Evolutionary conservation across 2,329 filamentous ascomycete species (phyloP).

Genomic region (Zasmidium citrigriseum): DNA sequence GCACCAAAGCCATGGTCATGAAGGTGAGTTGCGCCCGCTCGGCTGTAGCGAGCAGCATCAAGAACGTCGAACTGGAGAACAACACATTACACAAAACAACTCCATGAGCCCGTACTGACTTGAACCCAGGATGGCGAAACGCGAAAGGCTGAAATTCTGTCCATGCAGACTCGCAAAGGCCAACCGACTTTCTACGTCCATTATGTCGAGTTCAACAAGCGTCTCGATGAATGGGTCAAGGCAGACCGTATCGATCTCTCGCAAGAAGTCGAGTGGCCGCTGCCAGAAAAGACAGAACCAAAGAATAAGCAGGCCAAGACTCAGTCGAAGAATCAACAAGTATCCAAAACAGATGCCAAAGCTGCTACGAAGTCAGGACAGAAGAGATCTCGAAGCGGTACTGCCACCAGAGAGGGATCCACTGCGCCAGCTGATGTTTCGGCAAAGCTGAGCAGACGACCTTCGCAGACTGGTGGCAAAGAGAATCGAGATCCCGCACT

Average conservation of each 20-base stretch:
- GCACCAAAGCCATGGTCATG: slow-evolving; percentile 67
- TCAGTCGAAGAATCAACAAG: slow-evolving; percentile 40
- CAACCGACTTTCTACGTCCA: slow-evolving; percentile 92
- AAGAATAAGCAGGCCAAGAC: slow-evolving; percentile 70
- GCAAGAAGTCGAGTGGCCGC: slow-evolving; percentile 94
- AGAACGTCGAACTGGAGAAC: slow-evolving; percentile 14
- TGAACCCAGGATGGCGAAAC: slow-evolving; percentile 69
- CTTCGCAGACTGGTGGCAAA: slow-evolving; percentile 61
- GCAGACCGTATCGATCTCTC: slow-evolving; percentile 79
- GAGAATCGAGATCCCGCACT: slow-evolving; percentile 57
- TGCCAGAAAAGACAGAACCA: slow-evolving; percentile 85
- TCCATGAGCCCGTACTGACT: neutral
- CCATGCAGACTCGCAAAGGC: slow-evolving; percentile 86
- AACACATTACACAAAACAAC: slow-evolving; percentile 24
- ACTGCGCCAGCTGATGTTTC: slow-evolving; percentile 51
- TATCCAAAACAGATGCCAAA: slow-evolving; percentile 34
- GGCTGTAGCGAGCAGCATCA: slow-evolving; percentile 17
- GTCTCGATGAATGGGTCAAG: slow-evolving; percentile 84
- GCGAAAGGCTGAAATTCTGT: slow-evolving; percentile 93
- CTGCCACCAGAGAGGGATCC: slow-evolving; percentile 43
- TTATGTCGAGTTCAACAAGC: slow-evolving; percentile 97
- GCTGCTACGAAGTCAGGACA: slow-evolving; percentile 47
- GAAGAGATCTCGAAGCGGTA: slow-evolving; percentile 47
- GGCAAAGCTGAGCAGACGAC: slow-evolving; percentile 51
- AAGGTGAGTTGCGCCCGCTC: slow-evolving; percentile 56